phyloP scores from a whole-genome alignment of 768 basidiomycete genomes.

The Auriscalpium vulgare region DNA sequence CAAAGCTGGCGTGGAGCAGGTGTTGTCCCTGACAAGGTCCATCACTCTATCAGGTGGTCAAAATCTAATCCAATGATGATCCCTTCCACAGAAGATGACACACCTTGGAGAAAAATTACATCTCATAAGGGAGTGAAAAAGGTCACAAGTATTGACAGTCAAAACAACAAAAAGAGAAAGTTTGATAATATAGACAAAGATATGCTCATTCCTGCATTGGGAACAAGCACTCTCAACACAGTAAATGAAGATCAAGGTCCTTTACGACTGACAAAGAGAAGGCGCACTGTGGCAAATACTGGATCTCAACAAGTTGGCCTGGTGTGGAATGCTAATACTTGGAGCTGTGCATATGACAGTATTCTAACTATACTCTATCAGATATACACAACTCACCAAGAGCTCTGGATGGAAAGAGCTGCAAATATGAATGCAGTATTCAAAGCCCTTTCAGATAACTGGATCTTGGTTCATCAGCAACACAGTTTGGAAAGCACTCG shows the following conservation, averaged over 20 bases:
- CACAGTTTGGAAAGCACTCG: background rate
- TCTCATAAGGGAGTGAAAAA: background rate
- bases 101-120: background rate
- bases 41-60: background rate
- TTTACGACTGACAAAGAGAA: background rate
- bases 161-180: background rate
- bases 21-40: background rate
- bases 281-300: background rate
- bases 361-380: background rate
- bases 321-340: background rate
- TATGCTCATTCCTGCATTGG: background rate
- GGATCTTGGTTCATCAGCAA: background rate
- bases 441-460: background rate
- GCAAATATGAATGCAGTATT: background rate
- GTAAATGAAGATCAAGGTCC: background rate
- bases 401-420: background rate
- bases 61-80: background rate
- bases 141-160: background rate
- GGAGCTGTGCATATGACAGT: constrained; percentile 8
- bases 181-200: background rate
- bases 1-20: background rate
- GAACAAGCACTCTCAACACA: background rate
- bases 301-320: background rate
- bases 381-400: background rate
- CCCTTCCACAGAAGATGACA: background rate